Evolutionary conservation across 192 early-diverging fungal genomes (phyloP).

Genomic region (Fimicolochytrium jonesii): DNA sequence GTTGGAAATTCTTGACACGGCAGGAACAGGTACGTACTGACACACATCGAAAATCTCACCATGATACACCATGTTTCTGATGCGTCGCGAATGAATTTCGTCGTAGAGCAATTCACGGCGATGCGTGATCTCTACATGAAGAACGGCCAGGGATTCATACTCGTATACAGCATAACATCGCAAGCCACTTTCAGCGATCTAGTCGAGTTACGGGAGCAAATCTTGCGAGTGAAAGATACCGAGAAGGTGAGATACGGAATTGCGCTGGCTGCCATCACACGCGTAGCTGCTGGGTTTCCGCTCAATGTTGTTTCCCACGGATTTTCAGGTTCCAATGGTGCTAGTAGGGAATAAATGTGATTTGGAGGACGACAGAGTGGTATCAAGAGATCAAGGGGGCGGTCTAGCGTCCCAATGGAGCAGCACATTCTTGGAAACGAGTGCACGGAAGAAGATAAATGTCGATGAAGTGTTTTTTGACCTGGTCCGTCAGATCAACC

Average conservation of each 20-base stretch:
- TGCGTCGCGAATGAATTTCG: no score
- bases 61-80: no score
- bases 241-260: neutral
- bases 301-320: neutral
- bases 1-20: constrained; percentile 80
- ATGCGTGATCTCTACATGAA: constrained; percentile 77
- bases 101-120: constrained; percentile 27
- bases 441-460: constrained; percentile 76
- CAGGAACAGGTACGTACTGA: constrained; percentile 76
- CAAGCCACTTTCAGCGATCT: constrained; percentile 65
- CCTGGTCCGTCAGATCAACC: constrained; percentile 83
- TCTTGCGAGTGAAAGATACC: constrained; percentile 67
- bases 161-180: constrained; percentile 70
- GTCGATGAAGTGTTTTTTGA: constrained; percentile 83
- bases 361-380: constrained; percentile 50
- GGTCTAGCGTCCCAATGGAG: constrained; percentile 67
- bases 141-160: constrained; percentile 72
- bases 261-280: neutral
- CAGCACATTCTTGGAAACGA: constrained; percentile 76
- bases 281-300: neutral
- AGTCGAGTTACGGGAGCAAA: constrained; percentile 54
- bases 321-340: constrained; percentile 61
- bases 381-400: constrained; percentile 59
- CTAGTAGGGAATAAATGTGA: constrained; percentile 83
- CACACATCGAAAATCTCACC: no score